phyloP scores from a whole-genome alignment of 2,329 filamentous ascomycete genomes.

The Penicillium janthinellum region DNA sequence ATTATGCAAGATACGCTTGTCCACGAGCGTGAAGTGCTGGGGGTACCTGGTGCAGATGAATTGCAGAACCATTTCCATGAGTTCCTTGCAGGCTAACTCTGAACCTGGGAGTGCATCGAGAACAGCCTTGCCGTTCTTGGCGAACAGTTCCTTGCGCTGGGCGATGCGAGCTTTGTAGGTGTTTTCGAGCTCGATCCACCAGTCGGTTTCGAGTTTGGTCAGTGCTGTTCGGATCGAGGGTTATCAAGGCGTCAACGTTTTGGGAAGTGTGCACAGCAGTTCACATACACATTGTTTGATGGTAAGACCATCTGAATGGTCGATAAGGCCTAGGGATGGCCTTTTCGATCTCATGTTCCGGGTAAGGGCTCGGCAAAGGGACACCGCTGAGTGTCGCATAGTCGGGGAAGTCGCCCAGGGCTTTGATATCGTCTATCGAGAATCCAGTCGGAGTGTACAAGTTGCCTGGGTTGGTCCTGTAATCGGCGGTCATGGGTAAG shows the following conservation, averaged over 20 bases:
- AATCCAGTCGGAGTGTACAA: conserved; percentile 69
- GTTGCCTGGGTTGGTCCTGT: conserved; percentile 35
- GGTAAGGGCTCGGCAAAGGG: conserved; percentile 65
- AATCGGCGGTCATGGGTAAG: conserved; percentile 47
- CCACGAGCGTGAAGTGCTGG: conserved; percentile 65
- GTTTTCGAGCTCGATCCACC: conserved; percentile 85
- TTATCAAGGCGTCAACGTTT: neutral
- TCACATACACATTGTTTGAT: conserved; percentile 84
- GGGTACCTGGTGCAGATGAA: conserved; percentile 80
- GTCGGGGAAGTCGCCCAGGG: conserved; percentile 75
- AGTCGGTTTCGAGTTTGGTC: conserved; percentile 76
- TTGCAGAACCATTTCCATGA: conserved; percentile 84
- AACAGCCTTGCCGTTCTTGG: conserved; percentile 63
- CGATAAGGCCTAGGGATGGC: conserved; percentile 75
- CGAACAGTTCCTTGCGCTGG: conserved; percentile 67
- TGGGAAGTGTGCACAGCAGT: neutral
- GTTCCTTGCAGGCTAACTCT: conserved; percentile 77
- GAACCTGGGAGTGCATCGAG: conserved; percentile 71
- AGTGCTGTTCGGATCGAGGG: conserved; percentile 56
- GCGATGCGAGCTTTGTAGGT: conserved; percentile 69
- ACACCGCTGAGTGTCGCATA: conserved; percentile 76
- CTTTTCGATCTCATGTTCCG: conserved; percentile 67
- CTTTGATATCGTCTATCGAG: conserved; percentile 67
- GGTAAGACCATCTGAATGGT: conserved; percentile 80
- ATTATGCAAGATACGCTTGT: conserved; percentile 66